phyloP scores from a whole-genome alignment of 2,329 filamentous ascomycete genomes.

The Emergomyces orientalis region DNA sequence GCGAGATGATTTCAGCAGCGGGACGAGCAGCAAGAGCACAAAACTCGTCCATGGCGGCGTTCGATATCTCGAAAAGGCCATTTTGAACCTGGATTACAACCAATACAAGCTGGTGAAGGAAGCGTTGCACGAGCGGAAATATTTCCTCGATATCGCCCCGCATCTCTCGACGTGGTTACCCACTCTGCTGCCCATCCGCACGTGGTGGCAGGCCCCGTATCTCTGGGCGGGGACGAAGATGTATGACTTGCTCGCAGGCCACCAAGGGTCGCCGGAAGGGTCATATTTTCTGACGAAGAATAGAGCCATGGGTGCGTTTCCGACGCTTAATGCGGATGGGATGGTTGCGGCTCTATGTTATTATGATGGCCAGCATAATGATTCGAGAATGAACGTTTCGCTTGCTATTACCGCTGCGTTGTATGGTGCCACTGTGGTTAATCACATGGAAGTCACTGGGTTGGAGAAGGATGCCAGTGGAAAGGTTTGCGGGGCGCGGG shows the following conservation, averaged over 20 bases:
- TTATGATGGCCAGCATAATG: conserved; percentile 71
- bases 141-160: conserved; percentile 61
- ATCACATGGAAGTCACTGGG: conserved; percentile 61
- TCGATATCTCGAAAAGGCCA: conserved; percentile 63
- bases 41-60: conserved; percentile 67
- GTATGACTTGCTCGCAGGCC: conserved; percentile 65
- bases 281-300: conserved; percentile 71
- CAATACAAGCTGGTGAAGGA: conserved; percentile 61
- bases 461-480: conserved; percentile 59
- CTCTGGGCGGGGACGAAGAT: conserved; percentile 54
- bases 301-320: conserved; percentile 66
- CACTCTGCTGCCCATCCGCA: conserved; percentile 61
- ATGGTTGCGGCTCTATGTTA: conserved; percentile 68
- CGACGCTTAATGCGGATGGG: conserved; percentile 63
- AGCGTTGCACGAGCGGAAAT: conserved; percentile 61
- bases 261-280: conserved; percentile 60
- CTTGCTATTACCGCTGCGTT: conserved; percentile 66
- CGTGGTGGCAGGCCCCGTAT: conserved; percentile 62
- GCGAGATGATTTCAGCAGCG: conserved; percentile 61
- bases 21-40: conserved; percentile 66
- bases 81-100: conserved; percentile 63
- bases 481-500: conserved; percentile 54
- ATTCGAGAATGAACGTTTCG: conserved; percentile 72
- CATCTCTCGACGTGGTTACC: conserved; percentile 62
- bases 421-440: conserved; percentile 63